A percentile compares a stretch with the other conserved stretches of the same genome.
phyloP scores from a whole-genome alignment of 768 basidiomycete genomes.

The Pisolithus albus region DNA sequence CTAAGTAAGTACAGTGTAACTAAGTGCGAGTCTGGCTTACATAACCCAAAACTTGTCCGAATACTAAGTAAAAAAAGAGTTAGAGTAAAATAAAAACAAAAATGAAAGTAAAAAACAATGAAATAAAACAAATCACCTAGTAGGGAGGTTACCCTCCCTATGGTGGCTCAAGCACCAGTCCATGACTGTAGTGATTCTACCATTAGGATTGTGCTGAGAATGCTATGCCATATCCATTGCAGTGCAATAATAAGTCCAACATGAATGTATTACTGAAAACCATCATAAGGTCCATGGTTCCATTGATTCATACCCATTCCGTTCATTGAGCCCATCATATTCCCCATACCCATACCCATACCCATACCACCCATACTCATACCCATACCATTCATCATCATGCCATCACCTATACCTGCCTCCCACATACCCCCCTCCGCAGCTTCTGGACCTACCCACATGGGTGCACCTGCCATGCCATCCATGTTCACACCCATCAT shows the following conservation, averaged over 20 bases:
- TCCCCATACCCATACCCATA: conserved; percentile 33
- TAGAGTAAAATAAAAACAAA: too few species aligned
- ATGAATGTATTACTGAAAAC: conserved; percentile 18
- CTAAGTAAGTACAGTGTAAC: too few species aligned
- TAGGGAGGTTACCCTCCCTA: too few species aligned
- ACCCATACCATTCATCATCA: conserved; percentile 36
- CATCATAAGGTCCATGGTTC: conserved; percentile 29
- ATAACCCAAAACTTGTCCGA: too few species aligned
- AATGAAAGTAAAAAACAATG: too few species aligned
- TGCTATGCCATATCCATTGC: too few species aligned
- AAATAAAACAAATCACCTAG: too few species aligned
- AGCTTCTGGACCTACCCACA: conserved; percentile 32
- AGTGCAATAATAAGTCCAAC: background rate
- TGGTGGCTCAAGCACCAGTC: too few species aligned
- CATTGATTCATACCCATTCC: conserved; percentile 33
- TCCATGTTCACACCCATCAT: conserved; percentile 39
- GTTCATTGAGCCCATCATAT: conserved; percentile 14
- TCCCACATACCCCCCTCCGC: conserved; percentile 32
- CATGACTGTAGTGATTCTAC: too few species aligned
- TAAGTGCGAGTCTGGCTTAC: too few species aligned
- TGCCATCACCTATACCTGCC: conserved; percentile 34
- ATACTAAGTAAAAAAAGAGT: too few species aligned
- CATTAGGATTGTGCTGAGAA: too few species aligned
- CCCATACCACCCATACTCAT: conserved; percentile 23
- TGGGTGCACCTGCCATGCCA: conserved; percentile 21